Evolutionary conservation across 441 rosid genomes (phyloP), one percentile per base, ranked within the genome.

Genomic region (Populus hybrid): DNA sequence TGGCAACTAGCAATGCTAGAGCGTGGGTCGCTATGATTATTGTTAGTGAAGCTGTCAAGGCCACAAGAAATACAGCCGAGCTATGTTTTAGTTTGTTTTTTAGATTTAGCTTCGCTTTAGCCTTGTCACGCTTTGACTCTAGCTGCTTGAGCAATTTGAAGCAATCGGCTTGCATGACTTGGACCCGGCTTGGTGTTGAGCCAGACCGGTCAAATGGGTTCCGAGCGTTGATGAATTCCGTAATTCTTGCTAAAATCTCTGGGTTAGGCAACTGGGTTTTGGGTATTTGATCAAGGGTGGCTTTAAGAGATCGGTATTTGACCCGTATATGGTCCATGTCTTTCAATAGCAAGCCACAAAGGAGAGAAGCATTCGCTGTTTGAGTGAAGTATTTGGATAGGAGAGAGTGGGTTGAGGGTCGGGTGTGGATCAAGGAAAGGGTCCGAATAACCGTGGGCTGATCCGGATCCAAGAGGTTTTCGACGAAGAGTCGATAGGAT

Each of bases 401-500:
- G 3, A 90, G 85, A 66, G 83, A 63, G n/a, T 72, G 87, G 57
- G 82, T 67, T 9, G 65, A 24, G 61, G 80, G 77, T 28, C 79
- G 80, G 73, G 72, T 73, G 21, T 67, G 82, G 81, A 80, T 11
- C 70, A 70, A 8, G 10, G 73, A 61, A 14, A 94, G 87, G 83
- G 88, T 82, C 57, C 82, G 85, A 8, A 70, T 69, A 5, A 87
- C 80, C 0, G 87, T 81, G 23, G 85, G 73, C 67, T 87, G 90
- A 59, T 88, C 90, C 23, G 95, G 97, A 68, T 94, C 98, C 73
- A 91, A 23, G 32, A 94, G 93, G 38, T 91, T 84, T 61, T 94
- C 91, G 0, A 90, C 89, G 30, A 92, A 90, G 77, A 94, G 90
- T 6, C 97, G 88, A 70, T 92, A 94, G 1, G 98, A 94, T 10